Evolutionary conservation across 2,329 filamentous ascomycete genomes (phyloP), one percentile per base, ranked within the genome.

Genomic region (Chaetomium sp.): DNA sequence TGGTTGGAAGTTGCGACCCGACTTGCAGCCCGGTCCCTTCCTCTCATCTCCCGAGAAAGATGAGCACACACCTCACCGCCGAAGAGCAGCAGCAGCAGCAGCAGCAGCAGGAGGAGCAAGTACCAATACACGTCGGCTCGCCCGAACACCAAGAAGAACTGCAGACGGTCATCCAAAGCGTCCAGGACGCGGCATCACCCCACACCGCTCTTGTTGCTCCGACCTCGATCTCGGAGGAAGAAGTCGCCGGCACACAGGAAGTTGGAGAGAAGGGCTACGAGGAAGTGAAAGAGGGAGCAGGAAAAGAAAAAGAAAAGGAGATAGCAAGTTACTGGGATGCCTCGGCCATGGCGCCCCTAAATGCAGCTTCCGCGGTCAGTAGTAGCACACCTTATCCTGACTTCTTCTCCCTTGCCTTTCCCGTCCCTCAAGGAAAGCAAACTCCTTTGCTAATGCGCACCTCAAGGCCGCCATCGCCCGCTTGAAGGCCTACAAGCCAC

Each of bases 401-500:
- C 33, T 37, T 8, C 34, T 36, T 8, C 1, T 19, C 11, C 41
- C n/a, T 42, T 6, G 32, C 48, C 32, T 27, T 35, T 10, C 40
- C 53, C 49, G 11, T 42, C 51, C n/a, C 34, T 46, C 37, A 57
- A 56, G 52, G 32, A 42, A 35, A 38, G 8, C 12, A 12, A 38
- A 38, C 37, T 12, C 50, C 56, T 27, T 42, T 59, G 42, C 55
- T 53, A 47, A 57, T 52, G 41, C 49, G 50, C 49, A 46, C 54
- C 19, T 27, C 43, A 49, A 82, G 80, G 79, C 80, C 61, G 81
- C 80, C 66, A 70, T 87, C 61, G 77, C 80, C 54, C 78, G 83
- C 57, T 74, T 87, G 54, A 77, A 82, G 52, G 76, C 81, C 53
- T 86, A 82, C 68, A 77, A 74, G 56, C 77, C 84, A 14, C 83